Evolutionary conservation across 148 eudicot species (phyloP), one percentile per base, ranked within the genome.

Genomic region (Heliamphora exappendiculata): DNA sequence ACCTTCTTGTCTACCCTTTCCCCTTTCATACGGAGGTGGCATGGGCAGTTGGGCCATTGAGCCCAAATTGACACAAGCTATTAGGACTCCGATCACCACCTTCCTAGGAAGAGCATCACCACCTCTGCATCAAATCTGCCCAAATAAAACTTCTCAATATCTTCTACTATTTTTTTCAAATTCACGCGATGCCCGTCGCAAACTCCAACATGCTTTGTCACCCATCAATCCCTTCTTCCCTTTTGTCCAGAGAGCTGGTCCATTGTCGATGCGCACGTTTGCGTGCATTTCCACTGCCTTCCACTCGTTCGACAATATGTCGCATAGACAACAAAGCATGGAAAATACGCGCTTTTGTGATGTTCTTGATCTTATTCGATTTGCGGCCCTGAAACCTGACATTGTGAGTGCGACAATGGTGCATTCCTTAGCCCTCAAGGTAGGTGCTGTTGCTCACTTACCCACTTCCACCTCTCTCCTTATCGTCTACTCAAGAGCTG

Each of bases 401-500:
- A 26, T 62, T 11, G 66, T 50, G 75, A 77, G 55, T 80, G 76
- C 72, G 11, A 39, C 28, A 47, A 62, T 42, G 16, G 78, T 67
- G n/a, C 89, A 86, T 75, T 74, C 78, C 45, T 72, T 83, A 29
- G 86, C 76, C 1, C 64, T 81, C 44, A 83, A 84, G 82, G 60
- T 60, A 16, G 89, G 89, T 55, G 75, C 45, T 74, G 63, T 77
- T 66, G 75, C 76, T 64, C 81, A 81, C 75, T 67, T 83, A 29
- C 74, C 70, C 53, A 74, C 80, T 60, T 78, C 80, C 3, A 86
- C 89, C 36, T 81, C 85, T 55, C 83, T 86, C 31, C 85, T 83
- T 39, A 67, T 78, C 55, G 66, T 73, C 50, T 86, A 86, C 70
- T 77, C 89, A 1, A 83, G 85, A 84, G 73, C 78, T 12, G 76